phyloP scores from a whole-genome alignment of 2,329 filamentous ascomycete species.

The Beauveria bassiana region DNA sequence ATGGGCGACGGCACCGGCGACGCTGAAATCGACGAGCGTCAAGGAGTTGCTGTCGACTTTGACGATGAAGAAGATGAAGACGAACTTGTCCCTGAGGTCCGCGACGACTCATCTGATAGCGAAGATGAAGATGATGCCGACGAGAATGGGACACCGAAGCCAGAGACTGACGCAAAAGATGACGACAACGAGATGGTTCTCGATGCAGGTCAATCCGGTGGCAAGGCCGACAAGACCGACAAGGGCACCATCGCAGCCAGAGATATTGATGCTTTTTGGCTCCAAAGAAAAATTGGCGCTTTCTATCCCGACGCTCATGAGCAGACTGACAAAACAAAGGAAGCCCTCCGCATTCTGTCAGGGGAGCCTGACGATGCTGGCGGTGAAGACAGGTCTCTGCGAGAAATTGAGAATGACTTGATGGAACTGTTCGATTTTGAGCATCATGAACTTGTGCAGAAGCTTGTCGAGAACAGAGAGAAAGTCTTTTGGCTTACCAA shows the following conservation, averaged over 20 bases:
- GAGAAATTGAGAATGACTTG: constrained; percentile 94
- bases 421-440: constrained; percentile 99
- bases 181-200: constrained; percentile 81
- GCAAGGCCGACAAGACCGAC: constrained; percentile 40
- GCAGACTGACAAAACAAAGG: constrained; percentile 85
- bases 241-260: constrained; percentile 66
- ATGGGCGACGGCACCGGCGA: constrained; percentile 53
- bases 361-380: constrained; percentile 62
- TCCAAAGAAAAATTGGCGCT: constrained; percentile 83
- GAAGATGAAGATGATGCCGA: constrained; percentile 62
- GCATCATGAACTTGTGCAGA: constrained; percentile 84
- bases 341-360: constrained; percentile 75
- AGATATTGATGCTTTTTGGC: constrained; percentile 95
- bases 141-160: constrained; percentile 42
- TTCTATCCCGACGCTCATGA: constrained; percentile 87
- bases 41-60: constrained; percentile 96
- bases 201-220: constrained; percentile 51
- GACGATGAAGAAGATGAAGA: constrained; percentile 79
- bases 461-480: constrained; percentile 83
- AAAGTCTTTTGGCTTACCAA: constrained; percentile 94
- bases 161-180: constrained; percentile 45
- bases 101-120: constrained; percentile 78
- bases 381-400: constrained; percentile 74
- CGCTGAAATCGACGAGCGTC: constrained; percentile 81
- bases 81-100: constrained; percentile 73